These are phyloP conservation scores for Fusarium burgessii DNA, from an alignment of 2,329 filamentous ascomycete genomes.

Conservation along the genomic window DNA sequence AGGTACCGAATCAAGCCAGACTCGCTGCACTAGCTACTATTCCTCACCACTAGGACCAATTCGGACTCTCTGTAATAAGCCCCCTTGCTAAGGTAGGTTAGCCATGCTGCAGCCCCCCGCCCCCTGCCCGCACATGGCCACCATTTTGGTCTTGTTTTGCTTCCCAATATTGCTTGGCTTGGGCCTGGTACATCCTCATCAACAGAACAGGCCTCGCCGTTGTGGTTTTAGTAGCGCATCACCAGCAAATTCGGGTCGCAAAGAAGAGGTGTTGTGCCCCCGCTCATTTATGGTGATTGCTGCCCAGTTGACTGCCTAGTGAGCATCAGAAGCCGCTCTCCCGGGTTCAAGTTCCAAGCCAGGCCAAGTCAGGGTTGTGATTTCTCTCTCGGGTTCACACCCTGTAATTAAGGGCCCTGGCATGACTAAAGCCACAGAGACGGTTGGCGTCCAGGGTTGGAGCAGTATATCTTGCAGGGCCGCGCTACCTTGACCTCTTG, in stretches of 20 bases:
- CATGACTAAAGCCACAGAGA: slow-evolving; percentile 38
- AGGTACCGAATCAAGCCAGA: background rate
- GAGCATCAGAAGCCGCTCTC: slow-evolving; percentile 14
- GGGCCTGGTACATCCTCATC: slow-evolving; percentile 29
- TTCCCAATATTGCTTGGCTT: slow-evolving; percentile 27
- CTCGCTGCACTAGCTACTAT: background rate
- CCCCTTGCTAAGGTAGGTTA: slow-evolving; percentile 13
- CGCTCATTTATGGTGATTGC: slow-evolving; percentile 21
- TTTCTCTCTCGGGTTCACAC: slow-evolving; percentile 36
- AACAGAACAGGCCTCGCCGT: slow-evolving; percentile 12
- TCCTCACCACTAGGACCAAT: background rate
- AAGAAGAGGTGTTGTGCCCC: slow-evolving; percentile 11
- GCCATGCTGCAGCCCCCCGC: slow-evolving; percentile 29
- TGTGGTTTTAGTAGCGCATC: slow-evolving; percentile 5
- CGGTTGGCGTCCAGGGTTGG: slow-evolving; percentile 22
- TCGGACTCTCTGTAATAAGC: background rate
- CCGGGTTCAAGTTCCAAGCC: slow-evolving; percentile 17
- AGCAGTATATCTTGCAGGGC: slow-evolving; percentile 46
- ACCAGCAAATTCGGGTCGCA: slow-evolving; percentile 15
- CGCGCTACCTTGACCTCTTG: slow-evolving; percentile 41
- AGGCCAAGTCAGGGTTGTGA: slow-evolving; percentile 26
- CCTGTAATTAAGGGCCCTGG: slow-evolving; percentile 29
- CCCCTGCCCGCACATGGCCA: slow-evolving; percentile 39
- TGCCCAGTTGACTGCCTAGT: slow-evolving; percentile 5
- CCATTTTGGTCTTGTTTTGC: slow-evolving; percentile 33